These are phyloP conservation scores for Rhynchosporium graminicola DNA, from an alignment of 2,329 filamentous ascomycete species.

Conservation along the genomic window DNA sequence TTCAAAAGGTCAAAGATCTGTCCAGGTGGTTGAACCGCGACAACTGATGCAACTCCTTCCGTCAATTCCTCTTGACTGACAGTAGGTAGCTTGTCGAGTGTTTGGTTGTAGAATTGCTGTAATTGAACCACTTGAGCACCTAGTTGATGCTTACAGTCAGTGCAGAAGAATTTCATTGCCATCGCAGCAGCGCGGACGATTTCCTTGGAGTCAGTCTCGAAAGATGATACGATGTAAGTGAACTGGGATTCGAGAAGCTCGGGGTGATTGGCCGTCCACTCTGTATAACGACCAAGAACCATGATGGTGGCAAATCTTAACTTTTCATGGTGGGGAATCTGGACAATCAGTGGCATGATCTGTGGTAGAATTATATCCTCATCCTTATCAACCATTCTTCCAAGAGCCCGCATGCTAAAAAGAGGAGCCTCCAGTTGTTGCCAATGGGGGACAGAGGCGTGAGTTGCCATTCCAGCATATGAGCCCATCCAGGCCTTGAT, in stretches of 20 bases:
- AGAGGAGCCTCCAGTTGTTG: constrained; percentile 93
- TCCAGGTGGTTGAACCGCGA: constrained; percentile 78
- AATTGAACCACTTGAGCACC: constrained; percentile 82
- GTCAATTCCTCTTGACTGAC: constrained; percentile 94
- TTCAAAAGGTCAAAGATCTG: constrained; percentile 86
- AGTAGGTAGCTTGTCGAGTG: constrained; percentile 81
- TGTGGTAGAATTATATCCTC: constrained; percentile 86
- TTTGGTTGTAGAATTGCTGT: constrained; percentile 88
- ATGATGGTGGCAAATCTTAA: constrained; percentile 98
- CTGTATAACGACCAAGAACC: constrained; percentile 93
- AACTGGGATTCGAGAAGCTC: constrained; percentile 91
- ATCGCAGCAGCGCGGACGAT: constrained; percentile 89
- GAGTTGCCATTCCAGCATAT: constrained; percentile 74
- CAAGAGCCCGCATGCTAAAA: constrained; percentile 94
- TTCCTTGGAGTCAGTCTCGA: constrained; percentile 84
- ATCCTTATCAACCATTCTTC: constrained; percentile 89
- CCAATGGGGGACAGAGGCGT: constrained; percentile 84
- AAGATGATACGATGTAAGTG: constrained; percentile 92
- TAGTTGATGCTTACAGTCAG: constrained; percentile 86
- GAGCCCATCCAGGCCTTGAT: constrained; percentile 88
- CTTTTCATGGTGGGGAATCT: constrained; percentile 95
- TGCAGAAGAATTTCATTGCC: constrained; percentile 96
- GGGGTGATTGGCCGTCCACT: constrained; percentile 94
- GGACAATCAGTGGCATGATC: constrained; percentile 89
- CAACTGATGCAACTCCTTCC: constrained; percentile 89